These are phyloP conservation scores for Diospyros lotus DNA, from an alignment of 148 eudicot species.

Conservation along the genomic window DNA sequence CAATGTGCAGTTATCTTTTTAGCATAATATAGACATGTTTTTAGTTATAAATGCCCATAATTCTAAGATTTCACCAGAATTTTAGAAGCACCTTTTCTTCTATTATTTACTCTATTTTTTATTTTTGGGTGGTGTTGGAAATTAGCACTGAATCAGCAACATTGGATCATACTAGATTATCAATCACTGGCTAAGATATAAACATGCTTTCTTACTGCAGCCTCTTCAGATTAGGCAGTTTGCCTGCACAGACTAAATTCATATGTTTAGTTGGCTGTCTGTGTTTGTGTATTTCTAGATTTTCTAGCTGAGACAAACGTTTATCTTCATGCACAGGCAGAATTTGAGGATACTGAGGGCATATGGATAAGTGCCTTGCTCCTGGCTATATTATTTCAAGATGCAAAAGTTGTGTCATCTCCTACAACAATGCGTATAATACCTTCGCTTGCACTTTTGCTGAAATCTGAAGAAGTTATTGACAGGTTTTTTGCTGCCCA, in stretches of 20 bases:
- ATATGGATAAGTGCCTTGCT: constrained; percentile 75
- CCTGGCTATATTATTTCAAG: constrained; percentile 67
- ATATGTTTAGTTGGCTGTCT: neutral
- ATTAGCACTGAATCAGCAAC: neutral
- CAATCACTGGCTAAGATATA: neutral
- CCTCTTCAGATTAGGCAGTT: neutral
- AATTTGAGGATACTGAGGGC: constrained; percentile 63
- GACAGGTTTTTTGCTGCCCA: constrained; percentile 76
- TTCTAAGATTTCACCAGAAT: neutral
- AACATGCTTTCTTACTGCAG: neutral
- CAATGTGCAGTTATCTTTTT: neutral
- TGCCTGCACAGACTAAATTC: neutral
- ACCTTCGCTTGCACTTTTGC: constrained; percentile 52
- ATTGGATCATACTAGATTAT: neutral
- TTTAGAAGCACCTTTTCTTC: neutral
- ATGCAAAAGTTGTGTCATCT: constrained; percentile 46
- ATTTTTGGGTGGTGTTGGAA: neutral
- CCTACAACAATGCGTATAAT: constrained; percentile 51
- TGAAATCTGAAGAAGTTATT: constrained; percentile 64
- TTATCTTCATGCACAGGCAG: constrained; percentile 47
- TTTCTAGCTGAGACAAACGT: neutral
- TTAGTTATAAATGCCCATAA: neutral
- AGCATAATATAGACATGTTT: neutral
- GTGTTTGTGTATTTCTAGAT: neutral
- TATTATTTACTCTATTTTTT: neutral